Base-by-base conservation (phyloP, 257 asterid genomes). In the Solanum arcanum region DNA sequence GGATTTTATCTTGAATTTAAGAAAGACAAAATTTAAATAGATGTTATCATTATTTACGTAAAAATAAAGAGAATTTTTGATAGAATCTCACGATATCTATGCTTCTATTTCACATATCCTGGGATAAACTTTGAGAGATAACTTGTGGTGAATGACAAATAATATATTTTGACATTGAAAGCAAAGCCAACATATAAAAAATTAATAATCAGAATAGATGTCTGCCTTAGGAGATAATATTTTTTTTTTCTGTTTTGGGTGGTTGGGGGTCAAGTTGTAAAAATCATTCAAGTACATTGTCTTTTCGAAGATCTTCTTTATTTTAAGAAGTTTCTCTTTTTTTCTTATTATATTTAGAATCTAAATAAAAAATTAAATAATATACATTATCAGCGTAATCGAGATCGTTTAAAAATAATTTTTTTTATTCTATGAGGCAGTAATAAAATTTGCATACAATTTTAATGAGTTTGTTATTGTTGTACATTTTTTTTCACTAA, bases 381-480 rank as follows among this genome's bases (percentile, higher is more conserved):
- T 11, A 23, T 31, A 15, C 12, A 29, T 69, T 29, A 7, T 69
- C 15, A 12, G 1, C 0, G 9, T 5, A 5, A 5, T 62, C 12
- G 33, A 64, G 1, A 21, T 60, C 0, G 9, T 21, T 60, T 5
- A 9, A 60, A 21, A 60, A 60, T 60, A 60, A 0, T 21, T 21
- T 60, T 59, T 0, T 60, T 12, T 0, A 20, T 21, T 11, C 0
- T 23, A 60, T 9, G 4, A 60, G 27, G 0, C 1, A 60, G 6
- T 3, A 60, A 60, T 16, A 18, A 9, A 16, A 56, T 37, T 37
- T 37, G 7, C 1, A 0, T 37, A 37, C 0, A 5, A 37, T 37
- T 37, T 37, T 37, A 1, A 1, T 37, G 1, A 37, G 39, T 37
- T 37, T 37, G 7, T 37, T 37, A 37, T 37, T 37, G 39, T 37